Evolutionary conservation across 2,329 filamentous ascomycete genomes (phyloP).

Genomic region (Alternaria arbusti): DNA sequence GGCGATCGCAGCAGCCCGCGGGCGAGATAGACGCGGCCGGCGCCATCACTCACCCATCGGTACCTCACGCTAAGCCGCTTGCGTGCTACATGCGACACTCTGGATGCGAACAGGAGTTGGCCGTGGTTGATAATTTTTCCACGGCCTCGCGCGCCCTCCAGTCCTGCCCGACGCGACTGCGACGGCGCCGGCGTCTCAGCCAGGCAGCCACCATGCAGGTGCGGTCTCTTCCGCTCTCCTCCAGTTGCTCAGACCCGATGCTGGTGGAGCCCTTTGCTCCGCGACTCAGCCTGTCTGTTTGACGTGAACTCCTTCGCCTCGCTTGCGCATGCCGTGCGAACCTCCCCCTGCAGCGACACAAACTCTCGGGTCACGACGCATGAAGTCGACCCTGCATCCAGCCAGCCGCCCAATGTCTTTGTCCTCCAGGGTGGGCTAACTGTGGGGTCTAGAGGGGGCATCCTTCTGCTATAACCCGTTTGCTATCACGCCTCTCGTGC

Average conservation of each 20-base stretch:
- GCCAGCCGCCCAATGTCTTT: constrained; percentile 15
- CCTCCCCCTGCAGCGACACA: constrained; percentile 18
- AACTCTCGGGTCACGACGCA: constrained; percentile 20
- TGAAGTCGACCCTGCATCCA: constrained; percentile 26
- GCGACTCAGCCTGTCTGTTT: constrained; percentile 24
- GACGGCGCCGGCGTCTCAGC: constrained; percentile 27
- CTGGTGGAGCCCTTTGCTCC: constrained; percentile 1
- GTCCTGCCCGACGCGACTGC: background rate
- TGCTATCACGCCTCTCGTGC: constrained; percentile 10
- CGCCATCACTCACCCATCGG: background rate
- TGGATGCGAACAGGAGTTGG: background rate
- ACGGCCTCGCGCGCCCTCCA: background rate
- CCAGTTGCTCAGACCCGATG: constrained; percentile 11
- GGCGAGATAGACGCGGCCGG: background rate
- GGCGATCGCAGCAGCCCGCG: background rate
- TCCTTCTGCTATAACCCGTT: constrained; percentile 12
- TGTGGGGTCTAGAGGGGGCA: constrained; percentile 7
- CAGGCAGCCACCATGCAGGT: constrained; percentile 17
- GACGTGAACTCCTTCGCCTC: constrained; percentile 26
- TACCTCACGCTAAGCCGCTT: constrained; percentile 2
- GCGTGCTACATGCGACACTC: background rate
- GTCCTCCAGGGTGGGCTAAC: constrained; percentile 3
- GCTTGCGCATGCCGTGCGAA: constrained; percentile 24
- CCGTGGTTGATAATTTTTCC: background rate
- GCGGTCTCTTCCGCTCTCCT: constrained; percentile 21